Conservation (phyloP, 345 rosid genomes). For the Eucalyptus victrix region DNA sequence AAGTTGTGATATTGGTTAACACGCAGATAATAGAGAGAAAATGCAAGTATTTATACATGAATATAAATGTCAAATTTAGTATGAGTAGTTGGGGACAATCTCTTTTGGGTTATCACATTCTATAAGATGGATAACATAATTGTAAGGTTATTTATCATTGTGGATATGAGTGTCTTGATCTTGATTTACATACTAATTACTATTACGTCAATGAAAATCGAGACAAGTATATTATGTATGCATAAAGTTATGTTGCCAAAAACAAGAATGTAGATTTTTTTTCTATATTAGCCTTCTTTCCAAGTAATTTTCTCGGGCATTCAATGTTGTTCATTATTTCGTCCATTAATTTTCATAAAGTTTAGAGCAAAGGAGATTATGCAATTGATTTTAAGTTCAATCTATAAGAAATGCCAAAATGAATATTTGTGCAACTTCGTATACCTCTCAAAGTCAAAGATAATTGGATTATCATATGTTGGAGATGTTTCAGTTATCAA, state of each 20-base stretch:
- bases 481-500: not conserved
- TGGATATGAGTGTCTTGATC: not conserved
- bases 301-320: not conserved
- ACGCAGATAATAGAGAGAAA: not conserved
- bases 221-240: not conserved
- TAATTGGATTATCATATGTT: not conserved
- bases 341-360: not conserved
- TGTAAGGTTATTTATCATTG: not conserved
- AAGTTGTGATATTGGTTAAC: not conserved
- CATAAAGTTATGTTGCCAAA: not conserved
- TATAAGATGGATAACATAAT: not conserved
- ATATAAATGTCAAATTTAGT: not conserved
- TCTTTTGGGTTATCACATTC: not conserved
- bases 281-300: not conserved
- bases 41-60: not conserved
- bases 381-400: not conserved
- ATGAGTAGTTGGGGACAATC: not conserved
- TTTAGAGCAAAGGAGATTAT: not conserved
- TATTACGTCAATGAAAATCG: not conserved
- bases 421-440: not conserved
- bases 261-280: not conserved
- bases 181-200: not conserved
- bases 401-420: not conserved
- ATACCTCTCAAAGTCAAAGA: not conserved
- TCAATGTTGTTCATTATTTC: not conserved